Percentiles rank a stretch among this genome's conserved stretches.
phyloP scores from a whole-genome alignment of 2,329 filamentous ascomycete genomes.

The Cercospora canescens region DNA sequence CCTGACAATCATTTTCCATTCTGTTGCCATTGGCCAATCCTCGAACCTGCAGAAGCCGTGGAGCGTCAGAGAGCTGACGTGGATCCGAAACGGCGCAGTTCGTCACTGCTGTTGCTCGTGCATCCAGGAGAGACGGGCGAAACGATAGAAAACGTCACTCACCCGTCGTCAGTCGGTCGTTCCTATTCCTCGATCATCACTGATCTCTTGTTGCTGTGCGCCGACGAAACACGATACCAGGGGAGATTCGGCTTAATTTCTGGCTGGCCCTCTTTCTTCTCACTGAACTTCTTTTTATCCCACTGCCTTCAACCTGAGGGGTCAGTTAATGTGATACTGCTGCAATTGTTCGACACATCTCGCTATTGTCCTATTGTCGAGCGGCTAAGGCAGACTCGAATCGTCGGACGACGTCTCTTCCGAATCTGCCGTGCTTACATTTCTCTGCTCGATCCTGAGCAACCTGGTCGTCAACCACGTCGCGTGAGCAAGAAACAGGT shows the following conservation, averaged over 20 bases:
- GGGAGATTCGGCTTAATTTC: background rate
- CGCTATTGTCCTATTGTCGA: background rate
- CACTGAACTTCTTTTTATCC: background rate
- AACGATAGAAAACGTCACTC: slow-evolving; percentile 2
- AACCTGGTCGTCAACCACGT: slow-evolving; percentile 8
- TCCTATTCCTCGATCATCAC: background rate
- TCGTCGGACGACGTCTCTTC: background rate
- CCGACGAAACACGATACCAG: background rate
- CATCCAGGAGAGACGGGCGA: slow-evolving; percentile 8
- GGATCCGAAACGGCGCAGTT: slow-evolving; percentile 6
- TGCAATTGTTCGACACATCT: background rate
- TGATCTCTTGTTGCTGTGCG: background rate
- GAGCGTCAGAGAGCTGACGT: slow-evolving; percentile 4
- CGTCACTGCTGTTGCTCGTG: slow-evolving; percentile 2
- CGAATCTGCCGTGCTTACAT: slow-evolving; percentile 6
- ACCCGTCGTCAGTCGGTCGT: background rate
- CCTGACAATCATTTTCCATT: background rate
- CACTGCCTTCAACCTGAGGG: background rate
- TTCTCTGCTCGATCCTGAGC: background rate
- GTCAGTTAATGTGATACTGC: background rate
- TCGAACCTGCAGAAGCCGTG: background rate
- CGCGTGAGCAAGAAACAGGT: slow-evolving; percentile 12
- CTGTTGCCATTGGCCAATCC: background rate
- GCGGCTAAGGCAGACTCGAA: background rate
- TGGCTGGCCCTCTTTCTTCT: background rate